Evolutionary conservation across 1,284 basidiomycete species (phyloP).

Genomic region (Leccinum ponderosum): DNA sequence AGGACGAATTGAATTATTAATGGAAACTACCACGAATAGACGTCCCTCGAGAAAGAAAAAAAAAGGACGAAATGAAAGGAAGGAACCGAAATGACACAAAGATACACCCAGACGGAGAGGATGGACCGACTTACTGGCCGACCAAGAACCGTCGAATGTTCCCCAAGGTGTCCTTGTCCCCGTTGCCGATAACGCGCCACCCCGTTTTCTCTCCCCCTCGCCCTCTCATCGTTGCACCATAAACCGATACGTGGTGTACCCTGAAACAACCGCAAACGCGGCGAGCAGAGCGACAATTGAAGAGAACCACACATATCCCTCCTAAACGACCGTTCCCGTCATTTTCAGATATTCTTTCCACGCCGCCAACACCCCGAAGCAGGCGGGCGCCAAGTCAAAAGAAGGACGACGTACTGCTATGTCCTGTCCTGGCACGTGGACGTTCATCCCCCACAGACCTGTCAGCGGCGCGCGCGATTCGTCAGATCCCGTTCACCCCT

Average conservation of each 20-base stretch:
- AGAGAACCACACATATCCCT: conserved; percentile 77
- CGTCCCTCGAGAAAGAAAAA: background rate
- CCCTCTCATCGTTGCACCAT: conserved; percentile 49
- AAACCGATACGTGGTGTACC: conserved; percentile 80
- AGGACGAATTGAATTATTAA: background rate
- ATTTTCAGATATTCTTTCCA: background rate
- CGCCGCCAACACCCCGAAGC: background rate
- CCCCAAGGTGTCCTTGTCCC: background rate
- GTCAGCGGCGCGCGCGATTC: background rate
- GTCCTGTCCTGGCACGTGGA: conserved; percentile 87
- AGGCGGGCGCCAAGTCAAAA: background rate
- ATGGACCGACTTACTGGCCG: background rate
- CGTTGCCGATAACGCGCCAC: background rate
- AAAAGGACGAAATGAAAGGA: background rate
- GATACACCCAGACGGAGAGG: background rate
- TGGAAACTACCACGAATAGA: background rate
- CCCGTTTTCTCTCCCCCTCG: background rate
- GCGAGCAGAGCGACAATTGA: conserved; percentile 81
- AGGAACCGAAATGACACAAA: background rate
- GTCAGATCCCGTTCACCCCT: background rate
- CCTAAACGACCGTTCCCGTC: conserved; percentile 9
- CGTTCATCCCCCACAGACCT: conserved; percentile 91
- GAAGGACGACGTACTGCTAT: conserved; percentile 38
- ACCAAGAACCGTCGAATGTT: background rate
- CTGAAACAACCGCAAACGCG: conserved; percentile 78